A percentile compares a stretch with the other conserved stretches of the same genome.
Conservation (phyloP, 768 basidiomycete species). For the Multifurca ochricompacta region DNA sequence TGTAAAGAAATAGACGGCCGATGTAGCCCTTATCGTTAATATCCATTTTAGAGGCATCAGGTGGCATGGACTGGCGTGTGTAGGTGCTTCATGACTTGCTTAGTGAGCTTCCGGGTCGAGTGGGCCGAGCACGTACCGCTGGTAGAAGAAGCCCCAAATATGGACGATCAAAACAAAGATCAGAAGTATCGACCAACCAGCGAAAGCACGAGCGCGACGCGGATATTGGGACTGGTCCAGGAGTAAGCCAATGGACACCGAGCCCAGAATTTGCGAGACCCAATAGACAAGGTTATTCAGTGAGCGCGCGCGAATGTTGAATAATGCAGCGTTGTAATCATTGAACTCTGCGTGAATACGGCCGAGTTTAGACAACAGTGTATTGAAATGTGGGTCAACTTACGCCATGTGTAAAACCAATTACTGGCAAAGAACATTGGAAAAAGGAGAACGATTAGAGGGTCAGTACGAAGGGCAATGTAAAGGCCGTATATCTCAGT, state of each 20-base stretch:
- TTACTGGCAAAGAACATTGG: conserved; percentile 83
- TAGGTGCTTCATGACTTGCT: conserved; percentile 39
- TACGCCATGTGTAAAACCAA: conserved; percentile 84
- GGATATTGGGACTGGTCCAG: conserved; percentile 50
- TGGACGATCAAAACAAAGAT: conserved; percentile 61
- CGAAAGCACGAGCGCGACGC: conserved; percentile 64
- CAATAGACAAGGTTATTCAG: conserved; percentile 78
- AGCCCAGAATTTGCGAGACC: conserved; percentile 71
- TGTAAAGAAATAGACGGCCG: conserved; percentile 52
- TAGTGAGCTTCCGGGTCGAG: not conserved
- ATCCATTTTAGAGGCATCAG: conserved; percentile 45
- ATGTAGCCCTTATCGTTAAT: conserved; percentile 48
- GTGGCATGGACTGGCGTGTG: conserved; percentile 43
- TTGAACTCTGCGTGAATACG: conserved; percentile 52
- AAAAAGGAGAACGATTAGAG: conserved; percentile 65
- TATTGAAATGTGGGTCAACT: conserved; percentile 22
- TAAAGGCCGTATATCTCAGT: conserved; percentile 64
- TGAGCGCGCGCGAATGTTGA: conserved; percentile 71
- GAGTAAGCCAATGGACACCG: conserved; percentile 58
- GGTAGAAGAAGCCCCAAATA: conserved; percentile 71
- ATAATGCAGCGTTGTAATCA: conserved; percentile 70
- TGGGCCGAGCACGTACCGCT: conserved; percentile 38
- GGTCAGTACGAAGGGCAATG: conserved; percentile 60
- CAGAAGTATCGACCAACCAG: conserved; percentile 57
- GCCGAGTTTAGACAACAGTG: not conserved